A percentile compares a stretch with the other conserved stretches of the same genome.
Conservation (phyloP, 148 eudicot species). For the Vaccinium corymbosum region DNA sequence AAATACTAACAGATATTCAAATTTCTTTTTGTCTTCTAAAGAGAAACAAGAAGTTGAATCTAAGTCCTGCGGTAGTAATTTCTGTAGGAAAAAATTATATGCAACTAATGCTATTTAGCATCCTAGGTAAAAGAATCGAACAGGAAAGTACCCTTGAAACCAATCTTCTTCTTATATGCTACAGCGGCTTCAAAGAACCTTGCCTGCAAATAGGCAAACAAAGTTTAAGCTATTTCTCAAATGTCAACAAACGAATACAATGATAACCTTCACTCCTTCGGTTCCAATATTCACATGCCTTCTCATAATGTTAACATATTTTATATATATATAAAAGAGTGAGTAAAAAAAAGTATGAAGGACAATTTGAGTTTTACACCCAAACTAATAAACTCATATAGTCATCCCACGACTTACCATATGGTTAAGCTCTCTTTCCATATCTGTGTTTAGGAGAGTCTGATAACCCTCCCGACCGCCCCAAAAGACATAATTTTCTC, state of each 20-base stretch:
- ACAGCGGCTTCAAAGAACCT: conserved; percentile 81
- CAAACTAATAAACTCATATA: not conserved
- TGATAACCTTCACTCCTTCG: not conserved
- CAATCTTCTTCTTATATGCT: conserved; percentile 90
- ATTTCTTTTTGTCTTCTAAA: not conserved
- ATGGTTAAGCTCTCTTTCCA: conserved; percentile 94
- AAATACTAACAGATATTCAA: not conserved
- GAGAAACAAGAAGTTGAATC: not conserved
- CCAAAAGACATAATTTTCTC: conserved; percentile 98
- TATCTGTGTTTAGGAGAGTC: conserved; percentile 89
- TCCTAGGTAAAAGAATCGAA: conserved; percentile 6
- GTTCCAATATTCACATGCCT: not conserved
- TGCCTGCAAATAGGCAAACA: conserved; percentile 50
- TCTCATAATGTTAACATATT: too few relatives aligned
- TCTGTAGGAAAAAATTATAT: not conserved
- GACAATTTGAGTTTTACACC: not conserved
- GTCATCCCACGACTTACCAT: conserved; percentile 45
- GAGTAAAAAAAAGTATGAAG: too few relatives aligned
- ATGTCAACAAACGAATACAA: not conserved
- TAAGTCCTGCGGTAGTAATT: not conserved
- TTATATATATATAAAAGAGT: too few relatives aligned
- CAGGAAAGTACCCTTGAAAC: conserved; percentile 68
- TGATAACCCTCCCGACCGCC: conserved; percentile 99
- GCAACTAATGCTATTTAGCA: not conserved
- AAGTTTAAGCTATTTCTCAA: not conserved